Evolutionary conservation across 2,329 filamentous ascomycete genomes (phyloP), one percentile per base, ranked within the genome.

Genomic region (Calonectria montana): DNA sequence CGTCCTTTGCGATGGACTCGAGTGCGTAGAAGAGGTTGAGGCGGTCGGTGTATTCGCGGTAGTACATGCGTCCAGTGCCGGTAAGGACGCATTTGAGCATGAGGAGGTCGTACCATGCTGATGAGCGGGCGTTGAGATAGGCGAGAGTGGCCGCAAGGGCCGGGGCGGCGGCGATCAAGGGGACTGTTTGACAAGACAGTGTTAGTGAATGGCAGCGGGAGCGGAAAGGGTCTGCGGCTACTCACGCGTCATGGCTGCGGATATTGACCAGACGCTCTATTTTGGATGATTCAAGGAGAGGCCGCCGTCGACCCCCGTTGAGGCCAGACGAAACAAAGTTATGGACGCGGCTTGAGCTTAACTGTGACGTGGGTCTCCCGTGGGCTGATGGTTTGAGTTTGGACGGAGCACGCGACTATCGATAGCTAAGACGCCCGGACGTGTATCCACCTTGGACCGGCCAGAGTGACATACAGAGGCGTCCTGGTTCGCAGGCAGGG

Each of bases 21-120:
- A 97, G 88, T 15, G 85, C 79, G 83, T 97, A 97, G 84, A 97
- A 97, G 63, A 91, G 83, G 79, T 91, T 96, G 70, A 94, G 81
- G 35, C 88, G 88, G 77, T 93, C 93, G 25, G 83, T 84, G 65
- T 86, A 87, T 77, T 91, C 87, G 73, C 88, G 86, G 72, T 86
- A 81, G 10, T 82, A 79, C 55, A 86, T 81, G 21, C 83, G 84
- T 47, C 88, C 72, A 15, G 85, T 77, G 21, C 88, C 83, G 35
- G 86, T 87, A 15, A 90, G 43, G 45, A 90, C 82, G 65, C 88
- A 87, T 39, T 84, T 86, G n/a, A 96, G 78, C 18, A 95, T 81
- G 9, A 83, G 80, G 50, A 86, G 81, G 82, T 97, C 95, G 80
- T 94, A 91, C 80, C 87, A 91, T 53, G 96, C 77, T 8, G 89